phyloP scores from a whole-genome alignment of 2,329 filamentous ascomycete genomes.

The Fusarium annulatum region DNA sequence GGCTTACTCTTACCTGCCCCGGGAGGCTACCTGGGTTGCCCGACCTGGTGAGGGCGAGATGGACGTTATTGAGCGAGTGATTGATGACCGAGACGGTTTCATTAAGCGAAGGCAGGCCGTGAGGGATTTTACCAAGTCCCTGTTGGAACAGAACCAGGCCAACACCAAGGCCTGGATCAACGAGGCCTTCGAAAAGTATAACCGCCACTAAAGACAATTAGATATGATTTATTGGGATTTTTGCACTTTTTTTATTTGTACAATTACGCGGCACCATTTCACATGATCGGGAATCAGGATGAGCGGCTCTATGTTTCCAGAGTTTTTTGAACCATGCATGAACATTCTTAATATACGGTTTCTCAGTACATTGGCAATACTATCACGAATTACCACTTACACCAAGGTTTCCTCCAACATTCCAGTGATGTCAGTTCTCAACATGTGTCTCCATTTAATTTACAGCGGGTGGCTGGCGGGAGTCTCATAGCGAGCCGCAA shows the following conservation, averaged over 20 bases:
- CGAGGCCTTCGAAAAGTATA: slow-evolving; percentile 25
- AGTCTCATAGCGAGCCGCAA: slow-evolving; percentile 17
- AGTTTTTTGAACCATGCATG: slow-evolving; percentile 25
- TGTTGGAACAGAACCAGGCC: slow-evolving; percentile 34
- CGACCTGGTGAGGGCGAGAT: slow-evolving; percentile 42
- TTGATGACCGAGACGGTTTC: slow-evolving; percentile 38
- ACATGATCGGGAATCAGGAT: slow-evolving; percentile 40
- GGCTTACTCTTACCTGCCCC: slow-evolving; percentile 42
- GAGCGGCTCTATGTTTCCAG: slow-evolving; percentile 35
- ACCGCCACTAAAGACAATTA: slow-evolving; percentile 12
- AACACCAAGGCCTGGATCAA: slow-evolving; percentile 39
- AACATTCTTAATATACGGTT: slow-evolving; percentile 37
- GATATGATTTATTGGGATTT: slow-evolving; percentile 23
- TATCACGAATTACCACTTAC: slow-evolving; percentile 19
- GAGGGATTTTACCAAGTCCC: slow-evolving; percentile 19
- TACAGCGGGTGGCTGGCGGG: slow-evolving; percentile 18
- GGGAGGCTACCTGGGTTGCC: slow-evolving; percentile 41
- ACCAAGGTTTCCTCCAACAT: background rate
- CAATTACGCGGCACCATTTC: slow-evolving; percentile 29
- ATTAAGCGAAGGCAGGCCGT: slow-evolving; percentile 34
- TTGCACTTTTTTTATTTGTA: slow-evolving; percentile 21
- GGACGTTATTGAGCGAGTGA: slow-evolving; percentile 42
- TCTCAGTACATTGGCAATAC: slow-evolving; percentile 18
- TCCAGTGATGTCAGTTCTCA: slow-evolving; percentile 20
- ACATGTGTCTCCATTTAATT: slow-evolving; percentile 1